Evolutionary conservation across 257 asterid species (phyloP).

Genomic region (Penstemon barbatus): DNA sequence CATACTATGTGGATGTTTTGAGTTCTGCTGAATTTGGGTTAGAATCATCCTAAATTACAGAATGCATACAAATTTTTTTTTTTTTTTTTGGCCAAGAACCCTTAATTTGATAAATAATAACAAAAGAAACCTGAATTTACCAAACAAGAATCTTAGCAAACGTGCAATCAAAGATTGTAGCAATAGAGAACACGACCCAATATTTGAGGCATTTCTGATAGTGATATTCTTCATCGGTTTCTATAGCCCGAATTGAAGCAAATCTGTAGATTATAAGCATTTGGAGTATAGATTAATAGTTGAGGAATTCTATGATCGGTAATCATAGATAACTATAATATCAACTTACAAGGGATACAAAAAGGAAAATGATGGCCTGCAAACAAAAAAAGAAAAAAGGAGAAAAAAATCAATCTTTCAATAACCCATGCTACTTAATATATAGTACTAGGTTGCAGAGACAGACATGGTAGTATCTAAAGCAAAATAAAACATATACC

Average conservation of each 20-base stretch:
- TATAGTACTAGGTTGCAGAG: too few species aligned
- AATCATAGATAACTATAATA: background rate
- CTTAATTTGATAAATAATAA: too few species aligned
- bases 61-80: too few species aligned
- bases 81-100: too few species aligned
- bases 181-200: constrained; percentile 21
- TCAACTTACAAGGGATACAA: constrained; percentile 18
- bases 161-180: constrained; percentile 7
- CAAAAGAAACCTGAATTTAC: background rate
- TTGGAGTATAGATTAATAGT: background rate
- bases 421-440: background rate
- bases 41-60: too few species aligned
- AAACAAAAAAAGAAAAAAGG: background rate
- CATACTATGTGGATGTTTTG: too few species aligned
- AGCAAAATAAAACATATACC: background rate
- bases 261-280: constrained; percentile 1
- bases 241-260: constrained; percentile 22
- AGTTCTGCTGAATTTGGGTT: too few species aligned
- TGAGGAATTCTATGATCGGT: background rate
- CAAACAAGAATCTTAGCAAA: constrained; percentile 20
- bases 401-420: background rate
- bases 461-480: background rate
- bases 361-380: constrained; percentile 20
- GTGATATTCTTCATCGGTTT: constrained; percentile 9
- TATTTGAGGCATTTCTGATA: constrained; percentile 21